Evolutionary conservation across 768 basidiomycete genomes (phyloP).

Genomic region (Auricularia cornea): DNA sequence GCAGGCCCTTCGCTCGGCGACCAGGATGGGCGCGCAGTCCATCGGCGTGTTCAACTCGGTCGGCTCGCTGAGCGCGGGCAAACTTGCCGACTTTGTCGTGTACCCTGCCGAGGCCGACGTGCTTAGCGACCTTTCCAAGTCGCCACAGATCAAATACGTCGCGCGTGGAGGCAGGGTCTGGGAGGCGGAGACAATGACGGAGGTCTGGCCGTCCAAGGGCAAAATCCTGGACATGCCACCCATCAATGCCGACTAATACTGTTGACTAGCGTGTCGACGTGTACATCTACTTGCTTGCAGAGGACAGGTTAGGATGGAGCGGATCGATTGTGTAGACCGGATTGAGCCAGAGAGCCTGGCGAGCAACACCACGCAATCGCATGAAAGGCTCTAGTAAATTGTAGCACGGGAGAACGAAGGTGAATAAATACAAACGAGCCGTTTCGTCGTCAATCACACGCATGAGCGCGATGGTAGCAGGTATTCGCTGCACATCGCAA

Average conservation of each 20-base stretch:
- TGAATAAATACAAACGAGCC: too few species aligned
- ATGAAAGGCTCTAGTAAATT: too few species aligned
- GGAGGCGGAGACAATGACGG: conserved; percentile 57
- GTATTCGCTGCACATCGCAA: too few species aligned
- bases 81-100: conserved; percentile 63
- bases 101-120: conserved; percentile 56
- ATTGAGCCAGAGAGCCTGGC: too few species aligned
- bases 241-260: conserved; percentile 31
- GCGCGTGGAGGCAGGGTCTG: conserved; percentile 62
- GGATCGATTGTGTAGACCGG: too few species aligned
- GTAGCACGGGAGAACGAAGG: too few species aligned
- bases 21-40: conserved; percentile 53
- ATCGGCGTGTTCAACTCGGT: conserved; percentile 55
- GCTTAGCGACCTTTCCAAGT: conserved; percentile 41
- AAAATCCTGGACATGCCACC: conserved; percentile 47
- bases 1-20: conserved; percentile 62
- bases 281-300: too few species aligned
- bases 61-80: conserved; percentile 54
- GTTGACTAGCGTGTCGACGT: too few species aligned
- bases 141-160: conserved; percentile 47
- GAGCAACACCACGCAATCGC: too few species aligned
- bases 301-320: too few species aligned
- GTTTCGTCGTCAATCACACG: too few species aligned
- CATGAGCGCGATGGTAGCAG: too few species aligned
- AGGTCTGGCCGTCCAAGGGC: conserved; percentile 63